Evolutionary conservation across 1,284 basidiomycete genomes (phyloP).

Genomic region (Pyrrhoderma noxium): DNA sequence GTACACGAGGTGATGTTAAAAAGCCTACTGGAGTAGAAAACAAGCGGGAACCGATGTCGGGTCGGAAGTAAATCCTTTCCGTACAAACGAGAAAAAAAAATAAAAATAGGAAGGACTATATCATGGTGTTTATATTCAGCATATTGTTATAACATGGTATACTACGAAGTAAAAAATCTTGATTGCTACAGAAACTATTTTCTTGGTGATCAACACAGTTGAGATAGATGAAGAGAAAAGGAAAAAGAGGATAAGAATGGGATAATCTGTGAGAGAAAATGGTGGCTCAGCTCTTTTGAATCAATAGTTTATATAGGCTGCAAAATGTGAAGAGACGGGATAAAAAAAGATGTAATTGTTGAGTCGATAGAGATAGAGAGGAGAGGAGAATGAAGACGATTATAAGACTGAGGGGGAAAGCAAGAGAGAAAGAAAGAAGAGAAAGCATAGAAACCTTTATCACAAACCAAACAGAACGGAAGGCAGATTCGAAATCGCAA

Average conservation of each 20-base stretch:
- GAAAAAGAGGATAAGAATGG: not conserved
- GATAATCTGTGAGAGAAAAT: not conserved
- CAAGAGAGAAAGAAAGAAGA: conserved; percentile 1
- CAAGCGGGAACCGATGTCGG: too few relatives aligned
- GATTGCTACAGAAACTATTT: conserved; percentile 15
- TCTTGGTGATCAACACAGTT: conserved; percentile 16
- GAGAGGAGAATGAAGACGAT: too few relatives aligned
- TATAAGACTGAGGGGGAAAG: conserved; percentile 2
- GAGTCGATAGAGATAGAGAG: not conserved
- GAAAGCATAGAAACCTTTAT: not conserved
- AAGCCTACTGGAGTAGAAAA: too few relatives aligned
- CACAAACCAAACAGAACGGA: not conserved
- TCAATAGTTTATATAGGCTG: too few relatives aligned
- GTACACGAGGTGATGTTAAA: too few relatives aligned
- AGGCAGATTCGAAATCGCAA: not conserved
- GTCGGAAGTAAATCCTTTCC: too few relatives aligned
- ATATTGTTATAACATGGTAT: conserved; percentile 14
- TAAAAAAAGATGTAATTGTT: conserved; percentile 2
- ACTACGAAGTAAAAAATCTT: conserved; percentile 11
- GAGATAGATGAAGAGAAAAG: conserved; percentile 9
- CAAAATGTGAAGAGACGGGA: not conserved
- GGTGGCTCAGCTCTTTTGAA: too few relatives aligned
- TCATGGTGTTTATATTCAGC: not conserved
- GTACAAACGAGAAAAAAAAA: not conserved
- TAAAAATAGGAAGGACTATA: too few relatives aligned